Base-by-base conservation (phyloP, 1,284 basidiomycete species). In the Papiliotrema nemorosa region DNA sequence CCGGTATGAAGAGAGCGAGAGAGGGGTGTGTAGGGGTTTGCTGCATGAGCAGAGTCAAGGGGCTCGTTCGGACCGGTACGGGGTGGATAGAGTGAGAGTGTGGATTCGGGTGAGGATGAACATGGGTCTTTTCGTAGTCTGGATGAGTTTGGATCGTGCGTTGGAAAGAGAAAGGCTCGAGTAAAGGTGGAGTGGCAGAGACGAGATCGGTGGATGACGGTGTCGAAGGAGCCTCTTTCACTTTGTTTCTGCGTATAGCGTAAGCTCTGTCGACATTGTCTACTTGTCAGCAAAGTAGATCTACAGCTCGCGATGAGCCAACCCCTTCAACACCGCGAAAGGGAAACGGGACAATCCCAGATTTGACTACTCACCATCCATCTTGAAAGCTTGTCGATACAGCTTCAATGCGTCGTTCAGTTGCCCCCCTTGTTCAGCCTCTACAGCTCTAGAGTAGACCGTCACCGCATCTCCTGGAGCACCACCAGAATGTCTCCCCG, bases 321-420 rank as follows among this genome's bases (percentile, higher is more conserved):
- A 44, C 10, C 25, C 20, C 21, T 5, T 22, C 18, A 44, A 12
- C 22, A 35, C n/a, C 2, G 20, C 13, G n/a, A n/a, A n/a, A n/a
- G n/a, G n/a, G n/a, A n/a, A n/a, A n/a, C n/a, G n/a, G n/a, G n/a
- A n/a, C n/a, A n/a, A n/a, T n/a, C n/a, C n/a, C n/a, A n/a, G n/a
- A n/a, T n/a, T 33, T 12, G 20, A 14, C n/a, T 0, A 55, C 69
- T 58, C 48, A 70, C 68, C 65, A 46, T 90, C 82, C 66, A 86
- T 74, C 51, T 84, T 81, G 71, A 91, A 91, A 1, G 88, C 87
- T 48, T 81, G 81, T 12, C 87, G 81, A 64, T 93, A 93, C 3
- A 90, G 74, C 22, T 72, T 67, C 6, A 90, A 71, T 7, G 90
- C 90, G 29, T 85, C 82, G 59, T 88, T 85, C 36, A 89, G 77